phyloP scores from a whole-genome alignment of 331 rosid species.

The Cucumis variabilis region DNA sequence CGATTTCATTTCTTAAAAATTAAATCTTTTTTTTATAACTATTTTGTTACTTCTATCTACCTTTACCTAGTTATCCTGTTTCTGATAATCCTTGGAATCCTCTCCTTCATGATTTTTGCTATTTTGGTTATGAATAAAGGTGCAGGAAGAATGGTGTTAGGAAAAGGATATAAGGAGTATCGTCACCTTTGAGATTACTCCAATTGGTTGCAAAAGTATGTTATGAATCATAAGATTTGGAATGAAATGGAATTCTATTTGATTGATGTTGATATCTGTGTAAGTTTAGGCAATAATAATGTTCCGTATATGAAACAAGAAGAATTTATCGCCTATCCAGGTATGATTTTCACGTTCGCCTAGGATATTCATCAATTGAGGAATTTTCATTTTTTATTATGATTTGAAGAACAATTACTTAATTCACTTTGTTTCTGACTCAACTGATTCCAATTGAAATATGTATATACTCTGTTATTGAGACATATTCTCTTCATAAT shows the following conservation, averaged over 20 bases:
- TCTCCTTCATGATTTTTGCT: constrained; percentile 63
- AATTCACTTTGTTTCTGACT: too few relatives aligned
- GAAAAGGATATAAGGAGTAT: constrained; percentile 62
- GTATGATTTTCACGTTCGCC: constrained; percentile 19
- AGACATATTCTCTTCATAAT: too few relatives aligned
- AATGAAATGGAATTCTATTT: constrained; percentile 71
- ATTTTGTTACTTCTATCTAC: constrained; percentile 39
- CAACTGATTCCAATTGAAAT: too few relatives aligned
- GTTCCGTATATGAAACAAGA: constrained; percentile 42
- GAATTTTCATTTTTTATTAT: too few relatives aligned
- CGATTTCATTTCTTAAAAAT: too few relatives aligned
- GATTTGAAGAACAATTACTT: too few relatives aligned
- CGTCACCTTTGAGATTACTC: constrained; percentile 67
- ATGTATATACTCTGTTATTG: too few relatives aligned
- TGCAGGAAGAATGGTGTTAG: constrained; percentile 57
- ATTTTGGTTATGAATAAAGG: constrained; percentile 69
- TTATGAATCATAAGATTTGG: constrained; percentile 71
- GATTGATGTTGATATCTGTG: constrained; percentile 61
- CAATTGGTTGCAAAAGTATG: constrained; percentile 75
- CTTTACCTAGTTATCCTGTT: constrained; percentile 58
- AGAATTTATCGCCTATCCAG: constrained; percentile 69
- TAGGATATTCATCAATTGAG: too few relatives aligned
- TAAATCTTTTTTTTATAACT: too few relatives aligned
- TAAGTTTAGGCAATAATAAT: constrained; percentile 40
- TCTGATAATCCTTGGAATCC: constrained; percentile 52